Conservation (phyloP, 331 rosid species). For the Spiraea crenata region DNA sequence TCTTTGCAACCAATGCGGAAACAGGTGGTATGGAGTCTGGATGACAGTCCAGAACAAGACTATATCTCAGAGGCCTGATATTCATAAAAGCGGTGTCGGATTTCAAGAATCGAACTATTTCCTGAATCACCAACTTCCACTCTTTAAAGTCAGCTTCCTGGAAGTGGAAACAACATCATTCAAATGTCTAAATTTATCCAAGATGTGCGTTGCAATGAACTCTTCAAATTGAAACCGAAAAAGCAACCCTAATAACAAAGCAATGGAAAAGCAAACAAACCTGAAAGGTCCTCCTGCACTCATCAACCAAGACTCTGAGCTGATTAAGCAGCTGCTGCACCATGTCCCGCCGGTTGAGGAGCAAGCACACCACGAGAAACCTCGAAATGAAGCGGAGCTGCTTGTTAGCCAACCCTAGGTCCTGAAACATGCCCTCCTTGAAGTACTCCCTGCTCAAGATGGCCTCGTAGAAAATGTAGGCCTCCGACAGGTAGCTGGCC, state of each 20-base stretch:
- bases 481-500: slow-evolving; percentile 74
- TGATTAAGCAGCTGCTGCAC: slow-evolving; percentile 73
- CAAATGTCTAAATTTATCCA: slow-evolving; percentile 18
- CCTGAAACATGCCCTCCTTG: slow-evolving; percentile 79
- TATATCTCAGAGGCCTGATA: slow-evolving; percentile 87
- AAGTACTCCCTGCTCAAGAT: slow-evolving; percentile 85
- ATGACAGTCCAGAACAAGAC: slow-evolving; percentile 74
- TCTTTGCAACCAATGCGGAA: slow-evolving; percentile 45
- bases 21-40: slow-evolving; percentile 61
- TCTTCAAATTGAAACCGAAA: neutral
- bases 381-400: slow-evolving; percentile 83
- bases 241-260: neutral
- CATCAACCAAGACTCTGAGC: slow-evolving; percentile 69
- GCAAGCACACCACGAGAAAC: slow-evolving; percentile 77
- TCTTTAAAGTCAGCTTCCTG: slow-evolving; percentile 91
- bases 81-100: slow-evolving; percentile 76
- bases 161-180: slow-evolving; percentile 44
- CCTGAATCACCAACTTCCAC: slow-evolving; percentile 94
- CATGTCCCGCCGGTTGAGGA: slow-evolving; percentile 69
- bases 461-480: slow-evolving; percentile 86
- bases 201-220: too few relatives aligned
- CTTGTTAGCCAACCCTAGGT: slow-evolving; percentile 66
- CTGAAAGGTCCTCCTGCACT: slow-evolving; percentile 84
- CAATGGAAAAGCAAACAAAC: slow-evolving; percentile 28
- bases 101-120: slow-evolving; percentile 77